Percentiles rank a stretch among this genome's conserved stretches.
Conservation (phyloP, 1,284 basidiomycete species). For the Phenoliferia sp. region DNA sequence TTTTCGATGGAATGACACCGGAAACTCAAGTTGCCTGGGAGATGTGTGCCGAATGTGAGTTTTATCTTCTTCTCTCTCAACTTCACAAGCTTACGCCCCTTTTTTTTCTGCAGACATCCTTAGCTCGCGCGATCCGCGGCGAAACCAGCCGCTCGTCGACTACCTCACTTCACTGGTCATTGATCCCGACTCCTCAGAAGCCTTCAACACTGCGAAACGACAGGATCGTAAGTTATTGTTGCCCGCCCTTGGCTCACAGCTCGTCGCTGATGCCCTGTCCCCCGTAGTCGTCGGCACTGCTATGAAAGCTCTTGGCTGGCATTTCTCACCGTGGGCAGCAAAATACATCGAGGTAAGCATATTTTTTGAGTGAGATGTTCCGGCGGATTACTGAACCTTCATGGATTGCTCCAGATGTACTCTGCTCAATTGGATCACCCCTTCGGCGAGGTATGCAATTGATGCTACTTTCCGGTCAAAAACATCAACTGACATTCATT, state of each 20-base stretch:
- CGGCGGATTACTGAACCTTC: too few species aligned
- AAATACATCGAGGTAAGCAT: slow-evolving; percentile 56
- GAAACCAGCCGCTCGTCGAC: slow-evolving; percentile 68
- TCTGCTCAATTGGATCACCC: slow-evolving; percentile 39
- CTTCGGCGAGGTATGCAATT: slow-evolving; percentile 27
- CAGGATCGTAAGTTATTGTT: slow-evolving; percentile 20
- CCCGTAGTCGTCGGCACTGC: slow-evolving; percentile 20
- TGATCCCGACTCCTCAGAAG: slow-evolving; percentile 35
- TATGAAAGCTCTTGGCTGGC: slow-evolving; percentile 56
- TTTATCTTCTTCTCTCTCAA: not conserved
- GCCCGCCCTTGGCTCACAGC: not conserved
- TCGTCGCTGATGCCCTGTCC: not conserved
- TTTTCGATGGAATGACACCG: slow-evolving; percentile 56
- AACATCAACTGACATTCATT: not conserved
- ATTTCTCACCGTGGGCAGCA: slow-evolving; percentile 64
- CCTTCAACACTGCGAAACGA: slow-evolving; percentile 38
- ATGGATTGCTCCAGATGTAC: slow-evolving; percentile 36
- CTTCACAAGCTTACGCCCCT: not conserved
- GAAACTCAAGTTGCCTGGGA: slow-evolving; percentile 47
- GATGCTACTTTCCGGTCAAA: not conserved
- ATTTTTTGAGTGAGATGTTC: too few species aligned
- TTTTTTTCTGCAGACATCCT: slow-evolving; percentile 51
- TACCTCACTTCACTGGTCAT: slow-evolving; percentile 54
- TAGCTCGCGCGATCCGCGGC: slow-evolving; percentile 75
- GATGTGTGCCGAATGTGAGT: slow-evolving; percentile 41